Percentiles rank a stretch among this genome's conserved stretches.
Evolutionary conservation across 2,329 filamentous ascomycete genomes (phyloP).

Genomic region (Neofusicoccum sp.): DNA sequence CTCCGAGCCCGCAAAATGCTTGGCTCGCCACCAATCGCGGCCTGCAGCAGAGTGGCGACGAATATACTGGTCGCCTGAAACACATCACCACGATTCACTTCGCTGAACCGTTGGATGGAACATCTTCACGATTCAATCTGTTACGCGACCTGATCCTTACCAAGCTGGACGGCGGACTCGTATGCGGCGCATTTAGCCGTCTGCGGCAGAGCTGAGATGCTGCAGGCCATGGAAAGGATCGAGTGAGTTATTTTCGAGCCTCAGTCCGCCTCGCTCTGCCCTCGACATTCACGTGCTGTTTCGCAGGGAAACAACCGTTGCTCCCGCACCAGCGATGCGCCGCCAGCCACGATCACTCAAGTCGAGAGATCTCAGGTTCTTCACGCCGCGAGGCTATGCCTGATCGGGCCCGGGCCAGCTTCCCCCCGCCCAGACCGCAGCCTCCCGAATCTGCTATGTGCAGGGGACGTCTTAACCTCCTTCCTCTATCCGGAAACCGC

Average conservation of each 20-base stretch:
- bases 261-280: not conserved
- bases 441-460: not conserved
- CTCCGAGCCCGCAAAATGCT: not conserved
- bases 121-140: not conserved
- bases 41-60: not conserved
- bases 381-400: not conserved
- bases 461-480: not conserved
- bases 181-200: not conserved
- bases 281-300: not conserved
- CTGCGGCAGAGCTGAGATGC: not conserved
- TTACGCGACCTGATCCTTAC: not conserved
- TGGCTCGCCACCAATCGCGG: not conserved
- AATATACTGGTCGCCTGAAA: not conserved
- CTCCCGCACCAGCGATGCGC: not conserved
- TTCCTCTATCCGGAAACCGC: not conserved
- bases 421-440: not conserved
- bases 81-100: not conserved
- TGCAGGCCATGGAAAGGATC: not conserved
- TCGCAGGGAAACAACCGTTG: not conserved
- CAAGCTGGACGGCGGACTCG: not conserved
- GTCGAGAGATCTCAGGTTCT: not conserved
- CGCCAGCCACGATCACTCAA: not conserved
- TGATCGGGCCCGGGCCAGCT: not conserved
- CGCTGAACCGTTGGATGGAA: not conserved
- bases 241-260: not conserved